These are phyloP conservation scores for Ophiognomonia clavigignenti-juglandacearum DNA, from an alignment of 2,329 filamentous ascomycete species.

Conservation along the genomic window DNA sequence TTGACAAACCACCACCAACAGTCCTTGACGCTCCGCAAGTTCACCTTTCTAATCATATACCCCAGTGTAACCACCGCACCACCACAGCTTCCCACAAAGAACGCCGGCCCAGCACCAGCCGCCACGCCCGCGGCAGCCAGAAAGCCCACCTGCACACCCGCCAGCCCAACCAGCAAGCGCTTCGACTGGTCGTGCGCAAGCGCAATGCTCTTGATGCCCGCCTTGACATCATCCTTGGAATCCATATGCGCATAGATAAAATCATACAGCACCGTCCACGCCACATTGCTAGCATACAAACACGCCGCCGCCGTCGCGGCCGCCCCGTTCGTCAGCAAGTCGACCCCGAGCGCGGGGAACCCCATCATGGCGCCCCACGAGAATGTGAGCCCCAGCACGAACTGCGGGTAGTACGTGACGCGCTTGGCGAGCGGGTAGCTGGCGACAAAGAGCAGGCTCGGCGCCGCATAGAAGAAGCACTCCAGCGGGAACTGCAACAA, in stretches of 20 bases:
- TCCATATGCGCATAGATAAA: slow-evolving; percentile 96
- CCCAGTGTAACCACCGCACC: slow-evolving; percentile 57
- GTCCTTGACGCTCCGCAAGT: slow-evolving; percentile 59
- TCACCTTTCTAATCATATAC: slow-evolving; percentile 63
- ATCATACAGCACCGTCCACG: slow-evolving; percentile 86
- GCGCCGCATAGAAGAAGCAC: slow-evolving; percentile 74
- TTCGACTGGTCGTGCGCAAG: slow-evolving; percentile 79
- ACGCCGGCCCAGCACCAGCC: slow-evolving; percentile 62
- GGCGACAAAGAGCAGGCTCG: slow-evolving; percentile 68
- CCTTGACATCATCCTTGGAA: slow-evolving; percentile 78
- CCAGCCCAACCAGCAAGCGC: slow-evolving; percentile 65
- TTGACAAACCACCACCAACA: slow-evolving; percentile 78
- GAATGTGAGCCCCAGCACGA: slow-evolving; percentile 78
- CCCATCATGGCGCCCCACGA: slow-evolving; percentile 88
- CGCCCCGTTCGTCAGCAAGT: slow-evolving; percentile 59
- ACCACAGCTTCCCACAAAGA: slow-evolving; percentile 63
- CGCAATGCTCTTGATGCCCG: slow-evolving; percentile 84
- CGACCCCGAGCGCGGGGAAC: slow-evolving; percentile 76
- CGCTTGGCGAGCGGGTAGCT: slow-evolving; percentile 80
- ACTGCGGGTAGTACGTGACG: slow-evolving; percentile 82
- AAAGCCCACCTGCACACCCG: slow-evolving; percentile 62
- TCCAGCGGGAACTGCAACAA: slow-evolving; percentile 69
- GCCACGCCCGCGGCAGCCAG: slow-evolving; percentile 66
- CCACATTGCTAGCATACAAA: slow-evolving; percentile 72
- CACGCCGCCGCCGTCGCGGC: slow-evolving; percentile 63